These are phyloP conservation scores for Rhododendron henanense DNA, from an alignment of 148 eudicot species.

Conservation along the genomic window DNA sequence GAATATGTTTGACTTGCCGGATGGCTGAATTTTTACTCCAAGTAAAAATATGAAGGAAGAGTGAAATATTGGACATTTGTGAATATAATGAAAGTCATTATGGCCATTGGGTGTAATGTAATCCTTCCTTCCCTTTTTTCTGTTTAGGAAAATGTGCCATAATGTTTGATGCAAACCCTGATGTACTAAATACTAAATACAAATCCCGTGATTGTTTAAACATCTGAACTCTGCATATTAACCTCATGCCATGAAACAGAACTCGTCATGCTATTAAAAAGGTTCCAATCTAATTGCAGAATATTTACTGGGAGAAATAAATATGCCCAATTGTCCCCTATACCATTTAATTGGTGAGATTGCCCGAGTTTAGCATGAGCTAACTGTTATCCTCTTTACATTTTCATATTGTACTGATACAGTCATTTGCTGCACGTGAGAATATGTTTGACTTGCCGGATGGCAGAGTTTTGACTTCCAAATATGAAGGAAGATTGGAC, in stretches of 20 bases:
- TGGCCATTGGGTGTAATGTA: background rate
- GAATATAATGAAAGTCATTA: background rate
- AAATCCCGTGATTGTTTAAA: background rate
- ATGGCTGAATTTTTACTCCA: background rate
- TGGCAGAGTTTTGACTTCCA: background rate
- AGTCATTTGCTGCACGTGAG: background rate
- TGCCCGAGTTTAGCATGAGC: background rate
- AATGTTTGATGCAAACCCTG: background rate
- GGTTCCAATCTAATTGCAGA: background rate
- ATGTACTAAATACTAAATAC: background rate
- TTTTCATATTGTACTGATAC: background rate
- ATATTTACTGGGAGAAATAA: background rate
- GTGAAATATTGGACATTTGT: background rate
- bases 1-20: background rate
- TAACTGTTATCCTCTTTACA: background rate
- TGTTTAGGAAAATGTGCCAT: background rate
- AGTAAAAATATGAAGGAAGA: background rate
- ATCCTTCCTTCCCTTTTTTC: background rate
- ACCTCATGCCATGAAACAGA: background rate
- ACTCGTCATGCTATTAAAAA: background rate
- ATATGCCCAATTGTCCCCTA: background rate
- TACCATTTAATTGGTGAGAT: background rate
- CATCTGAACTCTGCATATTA: background rate
- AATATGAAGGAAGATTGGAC: background rate
- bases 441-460: background rate